phyloP scores from a whole-genome alignment of 805 yeast genomes.

The Lachancea waltii region DNA sequence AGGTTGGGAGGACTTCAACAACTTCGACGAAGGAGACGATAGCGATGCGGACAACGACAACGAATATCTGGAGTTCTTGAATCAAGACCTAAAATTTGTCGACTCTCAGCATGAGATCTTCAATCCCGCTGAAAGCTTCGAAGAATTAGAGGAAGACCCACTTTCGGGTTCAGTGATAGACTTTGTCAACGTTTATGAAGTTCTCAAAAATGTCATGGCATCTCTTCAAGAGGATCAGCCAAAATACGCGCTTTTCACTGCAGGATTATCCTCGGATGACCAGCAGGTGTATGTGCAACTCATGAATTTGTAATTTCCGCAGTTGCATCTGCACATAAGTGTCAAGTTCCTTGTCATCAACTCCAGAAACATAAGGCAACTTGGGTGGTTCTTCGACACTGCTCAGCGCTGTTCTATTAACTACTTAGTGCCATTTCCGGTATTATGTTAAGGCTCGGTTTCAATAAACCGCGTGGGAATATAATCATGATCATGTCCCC shows the following conservation, averaged over 20 bases:
- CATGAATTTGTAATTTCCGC: conserved; percentile 10
- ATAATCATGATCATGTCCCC: too few species aligned
- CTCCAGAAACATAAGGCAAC: background rate
- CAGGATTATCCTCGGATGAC: conserved; percentile 34
- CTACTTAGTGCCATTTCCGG: too few species aligned
- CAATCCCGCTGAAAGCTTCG: conserved; percentile 48
- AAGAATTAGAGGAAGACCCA: conserved; percentile 78
- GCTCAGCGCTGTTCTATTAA: too few species aligned
- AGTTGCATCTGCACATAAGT: background rate
- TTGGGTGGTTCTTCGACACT: too few species aligned
- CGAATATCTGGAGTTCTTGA: conserved; percentile 45
- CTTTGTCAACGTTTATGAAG: conserved; percentile 59
- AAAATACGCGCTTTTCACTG: conserved; percentile 45
- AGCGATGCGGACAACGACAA: conserved; percentile 35
- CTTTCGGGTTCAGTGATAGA: conserved; percentile 76
- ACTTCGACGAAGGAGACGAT: conserved; percentile 26
- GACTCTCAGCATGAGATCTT: conserved; percentile 31
- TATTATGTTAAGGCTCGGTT: too few species aligned
- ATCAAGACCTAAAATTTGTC: conserved; percentile 32
- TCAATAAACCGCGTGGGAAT: too few species aligned
- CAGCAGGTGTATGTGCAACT: conserved; percentile 29
- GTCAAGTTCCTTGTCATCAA: background rate
- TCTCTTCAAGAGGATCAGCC: conserved; percentile 43
- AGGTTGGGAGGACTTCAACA: conserved; percentile 12
- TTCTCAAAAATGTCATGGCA: conserved; percentile 51